A percentile compares a stretch with the other conserved stretches of the same genome.
Conservation (phyloP, 2,329 filamentous ascomycete species). For the Dactylellina parvicollis region DNA sequence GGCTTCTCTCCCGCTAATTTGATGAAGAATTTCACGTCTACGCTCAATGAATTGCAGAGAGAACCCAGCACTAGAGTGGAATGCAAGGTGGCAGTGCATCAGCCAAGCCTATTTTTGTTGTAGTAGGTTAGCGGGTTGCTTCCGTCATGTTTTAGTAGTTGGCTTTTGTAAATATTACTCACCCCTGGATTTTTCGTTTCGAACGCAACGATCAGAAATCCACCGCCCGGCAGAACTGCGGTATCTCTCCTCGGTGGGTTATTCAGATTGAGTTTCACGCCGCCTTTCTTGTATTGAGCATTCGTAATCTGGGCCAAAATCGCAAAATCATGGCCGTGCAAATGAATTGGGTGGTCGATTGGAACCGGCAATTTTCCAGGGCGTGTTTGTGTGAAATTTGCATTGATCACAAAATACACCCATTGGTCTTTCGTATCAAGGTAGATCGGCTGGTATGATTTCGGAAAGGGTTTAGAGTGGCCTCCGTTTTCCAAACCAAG, state of each 20-base stretch:
- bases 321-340: slow-evolving; percentile 67
- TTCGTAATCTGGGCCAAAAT: slow-evolving; percentile 57
- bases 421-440: slow-evolving; percentile 68
- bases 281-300: slow-evolving; percentile 15
- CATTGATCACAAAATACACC: slow-evolving; percentile 60
- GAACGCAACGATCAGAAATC: slow-evolving; percentile 66
- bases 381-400: slow-evolving; percentile 51
- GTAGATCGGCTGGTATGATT: slow-evolving; percentile 64
- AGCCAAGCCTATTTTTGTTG: slow-evolving; percentile 53
- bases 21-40: slow-evolving; percentile 18
- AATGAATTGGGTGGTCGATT: slow-evolving; percentile 64
- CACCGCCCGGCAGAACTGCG: slow-evolving; percentile 63
- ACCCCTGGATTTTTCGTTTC: slow-evolving; percentile 65
- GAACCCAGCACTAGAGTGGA: slow-evolving; percentile 68
- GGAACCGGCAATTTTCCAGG: slow-evolving; percentile 13
- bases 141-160: background rate
- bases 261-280: slow-evolving; percentile 55
- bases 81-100: slow-evolving; percentile 62
- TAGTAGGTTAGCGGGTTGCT: background rate
- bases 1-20: background rate
- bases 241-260: slow-evolving; percentile 68
- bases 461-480: slow-evolving; percentile 56
- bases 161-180: slow-evolving; percentile 36
- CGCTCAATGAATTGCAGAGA: slow-evolving; percentile 66
- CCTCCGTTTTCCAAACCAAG: slow-evolving; percentile 27